phyloP scores from a whole-genome alignment of 176 grass and related monocot genomes.

The Alopecurus myosuroides region DNA sequence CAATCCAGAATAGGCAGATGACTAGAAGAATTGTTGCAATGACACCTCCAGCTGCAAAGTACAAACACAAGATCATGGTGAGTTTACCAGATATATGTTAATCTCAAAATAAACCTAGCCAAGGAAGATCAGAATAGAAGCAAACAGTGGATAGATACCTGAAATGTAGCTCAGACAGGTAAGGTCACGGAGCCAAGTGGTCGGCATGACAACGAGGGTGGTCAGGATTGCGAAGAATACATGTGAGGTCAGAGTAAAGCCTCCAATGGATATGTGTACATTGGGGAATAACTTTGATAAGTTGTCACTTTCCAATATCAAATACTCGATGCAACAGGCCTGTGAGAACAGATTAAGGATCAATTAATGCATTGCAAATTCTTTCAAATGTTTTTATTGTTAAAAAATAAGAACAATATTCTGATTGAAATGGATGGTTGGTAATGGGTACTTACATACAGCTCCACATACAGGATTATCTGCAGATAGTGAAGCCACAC shows the following conservation, averaged over 20 bases:
- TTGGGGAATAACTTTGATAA: slow-evolving; percentile 73
- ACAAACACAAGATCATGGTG: slow-evolving; percentile 7
- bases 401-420: neutral
- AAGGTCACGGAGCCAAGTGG: slow-evolving; percentile 91
- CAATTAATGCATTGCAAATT: neutral
- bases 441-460: slow-evolving; percentile 75
- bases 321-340: slow-evolving; percentile 96
- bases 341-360: slow-evolving; percentile 18
- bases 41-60: slow-evolving; percentile 82
- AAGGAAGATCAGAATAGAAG: neutral
- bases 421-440: neutral
- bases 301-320: slow-evolving; percentile 93
- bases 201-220: slow-evolving; percentile 76
- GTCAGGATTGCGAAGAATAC: slow-evolving; percentile 66
- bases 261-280: neutral
- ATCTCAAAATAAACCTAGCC: neutral
- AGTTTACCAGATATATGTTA: neutral
- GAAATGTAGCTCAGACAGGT: slow-evolving; percentile 88
- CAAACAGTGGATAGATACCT: slow-evolving; percentile 27
- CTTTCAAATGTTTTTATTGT: neutral
- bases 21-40: slow-evolving; percentile 73
- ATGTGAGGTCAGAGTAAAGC: neutral
- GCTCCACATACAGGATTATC: slow-evolving; percentile 84
- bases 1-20: slow-evolving; percentile 79
- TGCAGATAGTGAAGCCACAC: slow-evolving; percentile 36